These are phyloP conservation scores for Isatis tinctoria DNA, from an alignment of 345 rosid species.

Conservation along the genomic window DNA sequence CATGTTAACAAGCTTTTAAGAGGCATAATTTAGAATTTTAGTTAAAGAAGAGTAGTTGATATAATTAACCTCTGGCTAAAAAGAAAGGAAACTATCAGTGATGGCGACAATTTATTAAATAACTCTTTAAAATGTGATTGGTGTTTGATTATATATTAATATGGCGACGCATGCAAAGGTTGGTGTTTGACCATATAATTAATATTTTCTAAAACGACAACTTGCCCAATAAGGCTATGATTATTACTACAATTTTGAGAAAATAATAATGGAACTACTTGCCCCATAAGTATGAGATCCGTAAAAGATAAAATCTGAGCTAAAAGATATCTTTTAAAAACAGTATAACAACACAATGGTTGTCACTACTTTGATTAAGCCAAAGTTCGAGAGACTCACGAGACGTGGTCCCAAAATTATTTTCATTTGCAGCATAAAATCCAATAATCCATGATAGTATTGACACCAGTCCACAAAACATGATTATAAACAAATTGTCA, in stretches of 20 bases:
- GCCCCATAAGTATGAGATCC: constrained; percentile 11
- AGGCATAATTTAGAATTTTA: not conserved
- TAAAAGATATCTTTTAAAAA: not conserved
- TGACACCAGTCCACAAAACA: not conserved
- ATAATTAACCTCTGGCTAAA: constrained; percentile 2
- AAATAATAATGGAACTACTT: constrained; percentile 11
- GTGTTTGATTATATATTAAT: constrained; percentile 3
- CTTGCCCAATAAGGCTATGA: constrained; percentile 23
- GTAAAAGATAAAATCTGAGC: constrained; percentile 12
- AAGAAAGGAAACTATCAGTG: not conserved
- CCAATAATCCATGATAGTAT: not conserved
- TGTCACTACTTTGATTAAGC: not conserved
- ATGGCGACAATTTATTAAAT: constrained; percentile 1
- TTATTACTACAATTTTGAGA: not conserved
- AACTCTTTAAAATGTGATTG: not conserved
- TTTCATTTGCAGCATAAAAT: not conserved
- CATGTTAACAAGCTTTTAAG: constrained; percentile 14
- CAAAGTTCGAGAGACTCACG: not conserved
- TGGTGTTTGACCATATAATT: constrained; percentile 12
- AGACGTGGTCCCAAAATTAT: not conserved
- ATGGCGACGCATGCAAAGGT: constrained; percentile 21
- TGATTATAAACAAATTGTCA: not conserved
- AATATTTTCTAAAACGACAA: not conserved
- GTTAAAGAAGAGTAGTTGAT: not conserved
- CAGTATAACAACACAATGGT: not conserved